Conservation (phyloP, 257 asterid genomes). For the Vinca minor region DNA sequence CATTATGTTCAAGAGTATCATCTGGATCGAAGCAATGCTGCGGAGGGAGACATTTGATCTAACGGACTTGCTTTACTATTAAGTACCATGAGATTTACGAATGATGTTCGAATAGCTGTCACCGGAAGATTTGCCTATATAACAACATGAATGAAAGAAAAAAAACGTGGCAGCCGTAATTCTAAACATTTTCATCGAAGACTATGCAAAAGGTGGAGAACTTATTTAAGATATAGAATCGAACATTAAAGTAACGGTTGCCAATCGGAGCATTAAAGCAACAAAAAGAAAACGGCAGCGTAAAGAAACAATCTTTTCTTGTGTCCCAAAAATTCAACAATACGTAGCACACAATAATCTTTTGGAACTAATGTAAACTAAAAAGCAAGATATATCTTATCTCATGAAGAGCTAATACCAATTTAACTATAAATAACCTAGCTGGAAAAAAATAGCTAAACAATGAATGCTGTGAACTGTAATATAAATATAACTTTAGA, state of each 20-base stretch:
- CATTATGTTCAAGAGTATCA: not conserved
- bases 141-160: not conserved
- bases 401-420: not conserved
- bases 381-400: not conserved
- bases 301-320: not conserved
- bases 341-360: not conserved
- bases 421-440: not conserved
- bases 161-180: not conserved
- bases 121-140: not conserved
- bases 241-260: not conserved
- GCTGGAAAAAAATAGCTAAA: not conserved
- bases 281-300: not conserved
- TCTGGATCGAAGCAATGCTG: not conserved
- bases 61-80: no score
- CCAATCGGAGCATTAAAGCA: not conserved
- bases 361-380: not conserved
- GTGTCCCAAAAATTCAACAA: not conserved
- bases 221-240: not conserved
- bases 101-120: no score
- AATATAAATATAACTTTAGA: not conserved
- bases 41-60: no score
- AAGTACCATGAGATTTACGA: no score
- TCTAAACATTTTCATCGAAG: not conserved
- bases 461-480: not conserved
- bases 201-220: not conserved